These are phyloP conservation scores for Amauroascus verrucosus DNA, from an alignment of 2,329 filamentous ascomycete genomes.

Conservation along the genomic window DNA sequence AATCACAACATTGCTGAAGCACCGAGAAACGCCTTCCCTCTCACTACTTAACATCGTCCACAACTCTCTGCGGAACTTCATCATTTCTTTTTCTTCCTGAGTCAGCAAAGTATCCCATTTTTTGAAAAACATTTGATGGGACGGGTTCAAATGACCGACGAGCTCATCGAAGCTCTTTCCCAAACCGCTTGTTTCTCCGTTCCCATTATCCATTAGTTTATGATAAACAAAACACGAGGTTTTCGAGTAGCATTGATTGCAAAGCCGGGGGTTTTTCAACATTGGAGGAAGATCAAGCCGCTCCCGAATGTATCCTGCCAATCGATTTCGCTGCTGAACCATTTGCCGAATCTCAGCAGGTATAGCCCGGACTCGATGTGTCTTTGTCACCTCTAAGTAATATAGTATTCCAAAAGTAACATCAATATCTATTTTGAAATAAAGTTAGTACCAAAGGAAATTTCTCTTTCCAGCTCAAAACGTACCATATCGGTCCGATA, in stretches of 20 bases:
- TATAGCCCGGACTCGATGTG: conserved; percentile 72
- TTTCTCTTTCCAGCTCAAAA: background rate
- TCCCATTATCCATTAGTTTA: conserved; percentile 74
- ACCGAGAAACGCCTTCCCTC: conserved; percentile 77
- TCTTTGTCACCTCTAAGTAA: conserved; percentile 86
- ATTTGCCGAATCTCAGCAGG: conserved; percentile 86
- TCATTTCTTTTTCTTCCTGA: conserved; percentile 83
- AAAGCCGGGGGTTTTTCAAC: conserved; percentile 70
- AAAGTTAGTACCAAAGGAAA: background rate
- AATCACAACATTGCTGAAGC: conserved; percentile 79
- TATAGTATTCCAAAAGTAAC: conserved; percentile 86
- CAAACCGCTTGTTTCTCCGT: conserved; percentile 70
- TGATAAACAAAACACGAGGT: conserved; percentile 88
- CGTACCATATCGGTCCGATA: conserved; percentile 78
- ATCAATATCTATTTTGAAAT: conserved; percentile 59
- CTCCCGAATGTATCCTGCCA: conserved; percentile 76
- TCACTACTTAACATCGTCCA: conserved; percentile 93
- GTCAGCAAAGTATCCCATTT: conserved; percentile 93
- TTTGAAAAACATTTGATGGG: conserved; percentile 72
- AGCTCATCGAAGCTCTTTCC: conserved; percentile 72
- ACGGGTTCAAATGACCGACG: conserved; percentile 63
- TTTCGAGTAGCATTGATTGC: conserved; percentile 82
- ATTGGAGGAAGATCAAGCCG: conserved; percentile 75
- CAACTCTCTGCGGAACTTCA: conserved; percentile 76
- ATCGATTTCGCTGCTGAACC: conserved; percentile 88